Evolutionary conservation across 2,329 filamentous ascomycete genomes (phyloP).

Genomic region (Pseudonectria foliicola): DNA sequence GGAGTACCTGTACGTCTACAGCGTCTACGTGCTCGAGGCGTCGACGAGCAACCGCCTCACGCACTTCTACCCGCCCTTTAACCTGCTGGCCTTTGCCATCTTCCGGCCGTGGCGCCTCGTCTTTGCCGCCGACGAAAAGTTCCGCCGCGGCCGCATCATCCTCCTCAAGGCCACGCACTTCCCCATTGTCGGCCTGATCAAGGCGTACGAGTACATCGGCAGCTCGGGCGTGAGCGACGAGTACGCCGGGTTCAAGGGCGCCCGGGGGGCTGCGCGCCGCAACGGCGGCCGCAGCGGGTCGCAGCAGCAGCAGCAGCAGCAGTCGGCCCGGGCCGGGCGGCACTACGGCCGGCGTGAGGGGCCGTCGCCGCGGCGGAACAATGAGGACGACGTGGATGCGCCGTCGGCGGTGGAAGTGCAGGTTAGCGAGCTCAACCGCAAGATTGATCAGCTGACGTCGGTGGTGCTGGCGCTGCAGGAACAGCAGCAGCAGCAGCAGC

Average conservation of each 20-base stretch:
- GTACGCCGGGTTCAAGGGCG: constrained; percentile 43
- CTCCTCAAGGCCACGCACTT: constrained; percentile 58
- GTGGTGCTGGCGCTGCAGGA: constrained; percentile 44
- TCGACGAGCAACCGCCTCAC: constrained; percentile 63
- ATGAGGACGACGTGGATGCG: constrained; percentile 32
- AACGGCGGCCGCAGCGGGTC: constrained; percentile 10
- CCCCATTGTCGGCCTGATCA: constrained; percentile 63
- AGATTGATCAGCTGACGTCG: constrained; percentile 52
- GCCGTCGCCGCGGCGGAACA: constrained; percentile 9
- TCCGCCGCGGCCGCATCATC: constrained; percentile 55
- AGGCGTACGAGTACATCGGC: constrained; percentile 54
- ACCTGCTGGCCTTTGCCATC: constrained; percentile 64
- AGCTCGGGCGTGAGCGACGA: constrained; percentile 33
- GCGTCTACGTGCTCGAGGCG: constrained; percentile 57
- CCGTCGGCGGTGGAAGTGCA: constrained; percentile 41
- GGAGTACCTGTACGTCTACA: constrained; percentile 74
- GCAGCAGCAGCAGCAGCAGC: constrained; percentile 7
- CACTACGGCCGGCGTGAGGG: constrained; percentile 7
- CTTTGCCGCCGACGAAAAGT: constrained; percentile 52
- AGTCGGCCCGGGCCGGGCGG: constrained; percentile 13
- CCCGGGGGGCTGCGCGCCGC: constrained; percentile 24
- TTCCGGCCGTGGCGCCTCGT: constrained; percentile 67
- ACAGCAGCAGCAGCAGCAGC: constrained; percentile 14
- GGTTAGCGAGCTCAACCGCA: constrained; percentile 46
- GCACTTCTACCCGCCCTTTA: constrained; percentile 65